phyloP scores from a whole-genome alignment of 805 yeast species.

The Helenozyma baotianmanensis region DNA sequence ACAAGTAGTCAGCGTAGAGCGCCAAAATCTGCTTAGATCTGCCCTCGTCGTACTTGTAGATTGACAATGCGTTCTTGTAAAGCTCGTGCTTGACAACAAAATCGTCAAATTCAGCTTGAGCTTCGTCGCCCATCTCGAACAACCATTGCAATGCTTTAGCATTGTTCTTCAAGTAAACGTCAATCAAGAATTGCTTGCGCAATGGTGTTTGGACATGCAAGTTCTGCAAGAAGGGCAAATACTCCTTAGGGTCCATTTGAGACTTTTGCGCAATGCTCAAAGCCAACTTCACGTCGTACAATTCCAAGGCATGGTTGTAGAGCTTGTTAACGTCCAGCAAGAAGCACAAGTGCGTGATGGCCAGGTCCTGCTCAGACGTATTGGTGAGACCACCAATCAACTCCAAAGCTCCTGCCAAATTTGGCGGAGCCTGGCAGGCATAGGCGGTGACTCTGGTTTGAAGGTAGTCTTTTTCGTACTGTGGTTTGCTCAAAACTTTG shows the following conservation, averaged over 20 bases:
- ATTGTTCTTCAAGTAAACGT: conserved; percentile 65
- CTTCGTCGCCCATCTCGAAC: conserved; percentile 39
- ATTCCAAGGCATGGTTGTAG: conserved; percentile 73
- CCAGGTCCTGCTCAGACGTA: conserved; percentile 45
- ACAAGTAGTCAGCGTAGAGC: conserved; percentile 60
- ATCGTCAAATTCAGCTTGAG: conserved; percentile 52
- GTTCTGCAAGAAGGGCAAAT: conserved; percentile 83
- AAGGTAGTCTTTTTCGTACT: conserved; percentile 52
- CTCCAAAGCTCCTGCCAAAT: conserved; percentile 65
- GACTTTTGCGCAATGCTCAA: conserved; percentile 90
- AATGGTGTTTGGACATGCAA: conserved; percentile 63
- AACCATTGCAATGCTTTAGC: conserved; percentile 68
- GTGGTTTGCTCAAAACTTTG: conserved; percentile 47
- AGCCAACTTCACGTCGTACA: conserved; percentile 78
- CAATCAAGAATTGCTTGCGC: conserved; percentile 72
- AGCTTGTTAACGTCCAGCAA: conserved; percentile 82
- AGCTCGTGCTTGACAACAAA: conserved; percentile 68
- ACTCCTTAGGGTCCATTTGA: conserved; percentile 96
- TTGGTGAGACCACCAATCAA: conserved; percentile 52
- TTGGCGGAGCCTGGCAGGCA: conserved; percentile 89
- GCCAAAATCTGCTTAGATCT: conserved; percentile 53
- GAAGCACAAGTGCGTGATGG: conserved; percentile 83
- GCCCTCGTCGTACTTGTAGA: conserved; percentile 53
- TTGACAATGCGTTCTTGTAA: conserved; percentile 61
- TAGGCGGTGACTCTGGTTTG: conserved; percentile 86